phyloP scores from a whole-genome alignment of 768 basidiomycete species.

The Russula ochroleuca region DNA sequence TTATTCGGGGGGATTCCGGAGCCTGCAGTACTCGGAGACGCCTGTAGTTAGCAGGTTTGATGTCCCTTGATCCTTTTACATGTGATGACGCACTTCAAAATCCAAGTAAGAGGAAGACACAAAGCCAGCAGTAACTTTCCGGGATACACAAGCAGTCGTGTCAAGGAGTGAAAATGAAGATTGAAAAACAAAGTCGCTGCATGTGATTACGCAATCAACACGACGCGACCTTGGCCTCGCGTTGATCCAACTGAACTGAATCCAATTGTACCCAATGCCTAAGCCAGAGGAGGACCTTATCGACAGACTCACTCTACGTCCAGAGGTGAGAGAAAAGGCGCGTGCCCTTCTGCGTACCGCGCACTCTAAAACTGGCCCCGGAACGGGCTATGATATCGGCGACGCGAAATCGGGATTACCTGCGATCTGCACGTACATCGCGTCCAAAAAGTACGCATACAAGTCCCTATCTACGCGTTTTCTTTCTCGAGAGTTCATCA shows the following conservation, averaged over 20 bases:
- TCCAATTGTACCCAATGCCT: slow-evolving; percentile 14
- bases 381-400: slow-evolving; percentile 47
- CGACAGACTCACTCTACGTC: slow-evolving; percentile 15
- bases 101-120: background rate
- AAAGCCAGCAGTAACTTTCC: background rate
- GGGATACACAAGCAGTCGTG: too few species aligned
- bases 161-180: too few species aligned
- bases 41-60: too few species aligned
- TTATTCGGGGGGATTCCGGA: background rate
- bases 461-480: background rate
- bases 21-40: background rate
- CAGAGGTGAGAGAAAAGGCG: slow-evolving; percentile 38
- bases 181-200: background rate
- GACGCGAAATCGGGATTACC: slow-evolving; percentile 40
- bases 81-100: background rate
- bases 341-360: slow-evolving; percentile 37
- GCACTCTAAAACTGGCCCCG: slow-evolving; percentile 42
- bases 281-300: slow-evolving; percentile 25
- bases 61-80: background rate
- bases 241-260: background rate
- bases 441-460: slow-evolving; percentile 43
- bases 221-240: background rate
- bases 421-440: slow-evolving; percentile 49
- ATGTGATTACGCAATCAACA: slow-evolving; percentile 6
- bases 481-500: background rate